phyloP scores from a whole-genome alignment of 2,329 filamentous ascomycete species.

The Blastomyces parvus region DNA sequence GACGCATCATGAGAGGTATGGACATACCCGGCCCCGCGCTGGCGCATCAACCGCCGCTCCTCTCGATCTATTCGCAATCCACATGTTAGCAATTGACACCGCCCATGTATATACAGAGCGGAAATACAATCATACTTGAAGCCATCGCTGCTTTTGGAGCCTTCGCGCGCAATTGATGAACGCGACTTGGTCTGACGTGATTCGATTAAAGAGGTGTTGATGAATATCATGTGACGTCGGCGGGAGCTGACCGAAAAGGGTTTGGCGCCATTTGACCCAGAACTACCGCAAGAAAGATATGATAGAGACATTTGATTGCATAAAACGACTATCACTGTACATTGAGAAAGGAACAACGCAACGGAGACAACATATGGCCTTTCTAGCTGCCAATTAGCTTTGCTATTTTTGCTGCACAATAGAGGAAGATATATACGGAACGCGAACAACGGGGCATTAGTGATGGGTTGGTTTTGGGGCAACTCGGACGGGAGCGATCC shows the following conservation, averaged over 20 bases:
- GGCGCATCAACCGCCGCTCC: constrained; percentile 48
- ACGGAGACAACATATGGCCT: background rate
- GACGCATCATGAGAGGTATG: constrained; percentile 9
- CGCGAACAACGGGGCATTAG: background rate
- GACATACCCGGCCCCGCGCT: constrained; percentile 48
- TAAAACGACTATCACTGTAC: background rate
- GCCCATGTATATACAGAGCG: constrained; percentile 6
- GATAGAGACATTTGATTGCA: background rate
- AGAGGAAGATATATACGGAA: background rate
- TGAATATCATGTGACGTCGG: background rate
- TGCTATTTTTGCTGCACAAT: constrained; percentile 3
- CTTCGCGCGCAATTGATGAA: constrained; percentile 22
- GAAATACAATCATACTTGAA: constrained; percentile 27
- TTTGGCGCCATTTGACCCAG: constrained; percentile 17
- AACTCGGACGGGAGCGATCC: constrained; percentile 45
- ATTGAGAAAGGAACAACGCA: background rate
- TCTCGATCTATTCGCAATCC: constrained; percentile 36
- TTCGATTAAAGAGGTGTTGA: constrained; percentile 11
- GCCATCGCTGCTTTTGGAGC: constrained; percentile 24
- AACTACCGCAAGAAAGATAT: background rate
- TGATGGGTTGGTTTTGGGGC: constrained; percentile 58
- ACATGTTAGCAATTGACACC: constrained; percentile 6
- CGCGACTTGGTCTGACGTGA: constrained; percentile 13
- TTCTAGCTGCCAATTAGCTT: background rate
- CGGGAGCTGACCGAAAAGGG: constrained; percentile 15